Base-by-base conservation (phyloP, 148 eudicot species). In the Chenopodium quinoa region DNA sequence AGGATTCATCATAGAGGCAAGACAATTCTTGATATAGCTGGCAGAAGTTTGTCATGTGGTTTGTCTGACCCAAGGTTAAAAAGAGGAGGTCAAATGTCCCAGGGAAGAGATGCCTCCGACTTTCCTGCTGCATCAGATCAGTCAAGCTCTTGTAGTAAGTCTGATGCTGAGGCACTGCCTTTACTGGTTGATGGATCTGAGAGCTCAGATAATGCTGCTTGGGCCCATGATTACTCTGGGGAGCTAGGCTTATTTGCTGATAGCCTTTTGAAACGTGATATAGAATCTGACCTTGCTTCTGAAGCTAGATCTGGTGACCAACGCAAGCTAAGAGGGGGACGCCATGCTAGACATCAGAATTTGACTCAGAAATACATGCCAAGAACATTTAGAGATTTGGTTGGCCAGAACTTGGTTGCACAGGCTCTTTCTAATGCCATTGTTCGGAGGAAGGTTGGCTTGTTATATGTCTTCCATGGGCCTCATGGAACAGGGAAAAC, bases 401-500 rank as follows among this genome's bases (percentile, higher is more conserved):
- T 93, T 47, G 99, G 99, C 68, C 99, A 96, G 89, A 89, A 92
- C 84, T 85, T 93, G 86, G 98, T 93, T 29, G 91, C 92, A 19
- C 98, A 92, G 81, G 97, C 95, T 78, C 97, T 96, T 80, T 90
- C 95, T 3, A 93, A 93, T 87, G 99, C 98, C 32, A 88, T 92
- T 73, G 78, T 83, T 7, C 91, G 85, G 73, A 92, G 90, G 84
- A 96, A 93, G 78, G 89, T 96, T 32, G 97, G 95, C n/a, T 82
- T 89, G 78, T 82, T 96, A 7, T 93, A 96, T 74, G 91, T 93
- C 54, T 96, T 93, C 80, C 88, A 93, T 79, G 99, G 99, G 62
- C 98, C 99, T 40, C 99, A 89, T 83, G 98, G 99, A 25, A 96
- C 99, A 0, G 99, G 99, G 12, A 96, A 93, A 79, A 92, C 97